phyloP scores from a whole-genome alignment of 768 basidiomycete species.

The Hortiboletus flavorubellus region DNA sequence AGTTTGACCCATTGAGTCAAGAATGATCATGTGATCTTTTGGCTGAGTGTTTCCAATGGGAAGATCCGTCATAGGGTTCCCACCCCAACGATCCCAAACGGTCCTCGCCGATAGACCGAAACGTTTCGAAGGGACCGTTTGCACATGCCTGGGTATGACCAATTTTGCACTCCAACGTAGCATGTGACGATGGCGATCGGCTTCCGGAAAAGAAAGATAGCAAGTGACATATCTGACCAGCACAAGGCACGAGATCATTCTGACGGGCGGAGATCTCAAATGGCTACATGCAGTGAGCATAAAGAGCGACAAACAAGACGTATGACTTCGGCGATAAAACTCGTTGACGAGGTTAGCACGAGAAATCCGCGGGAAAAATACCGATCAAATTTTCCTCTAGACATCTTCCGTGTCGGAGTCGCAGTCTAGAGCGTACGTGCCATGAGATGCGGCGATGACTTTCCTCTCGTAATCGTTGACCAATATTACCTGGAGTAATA shows the following conservation, averaged over 20 bases:
- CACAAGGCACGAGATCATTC: not conserved
- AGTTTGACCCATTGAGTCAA: not conserved
- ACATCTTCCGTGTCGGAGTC: constrained; percentile 21
- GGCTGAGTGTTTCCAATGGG: not conserved
- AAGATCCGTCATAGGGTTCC: no score
- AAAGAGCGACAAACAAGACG: constrained; percentile 11
- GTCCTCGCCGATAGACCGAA: no score
- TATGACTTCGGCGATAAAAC: constrained; percentile 1
- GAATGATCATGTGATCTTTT: constrained; percentile 4
- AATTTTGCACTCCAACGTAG: not conserved
- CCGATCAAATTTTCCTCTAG: constrained; percentile 33
- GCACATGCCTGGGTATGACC: no score
- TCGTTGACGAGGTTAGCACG: constrained; percentile 1
- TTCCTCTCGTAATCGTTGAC: constrained; percentile 62
- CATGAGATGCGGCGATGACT: constrained; percentile 37
- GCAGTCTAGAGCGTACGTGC: constrained; percentile 27
- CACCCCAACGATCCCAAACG: no score
- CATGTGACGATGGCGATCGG: constrained; percentile 2
- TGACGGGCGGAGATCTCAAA: constrained; percentile 9
- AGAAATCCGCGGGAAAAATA: constrained; percentile 3
- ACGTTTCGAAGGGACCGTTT: no score
- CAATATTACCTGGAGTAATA: constrained; percentile 55
- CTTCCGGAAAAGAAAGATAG: constrained; percentile 1
- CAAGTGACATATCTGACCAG: not conserved
- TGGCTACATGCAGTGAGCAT: constrained; percentile 17